Conservation (phyloP, 495 filamentous ascomycete genomes). For the Penicillium desertorum region DNA sequence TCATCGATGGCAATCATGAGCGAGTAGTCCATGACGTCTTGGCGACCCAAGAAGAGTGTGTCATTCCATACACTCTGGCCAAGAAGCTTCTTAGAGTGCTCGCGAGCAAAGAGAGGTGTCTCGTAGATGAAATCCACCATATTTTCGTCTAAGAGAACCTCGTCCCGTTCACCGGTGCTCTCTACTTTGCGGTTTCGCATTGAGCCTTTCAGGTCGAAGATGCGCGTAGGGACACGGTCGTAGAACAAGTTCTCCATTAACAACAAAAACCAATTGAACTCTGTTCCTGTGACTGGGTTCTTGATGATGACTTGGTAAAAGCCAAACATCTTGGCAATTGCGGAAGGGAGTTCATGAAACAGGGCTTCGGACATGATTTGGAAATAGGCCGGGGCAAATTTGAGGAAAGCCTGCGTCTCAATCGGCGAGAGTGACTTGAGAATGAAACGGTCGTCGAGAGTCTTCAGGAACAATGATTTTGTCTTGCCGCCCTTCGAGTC, state of each 20-base stretch:
- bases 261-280: constrained; percentile 92
- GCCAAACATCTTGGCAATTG: constrained; percentile 98
- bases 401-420: constrained; percentile 90
- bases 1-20: constrained; percentile 99
- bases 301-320: constrained; percentile 98
- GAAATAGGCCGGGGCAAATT: constrained; percentile 95
- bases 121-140: constrained; percentile 99
- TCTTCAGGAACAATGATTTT: constrained; percentile 97
- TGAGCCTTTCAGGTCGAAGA: constrained; percentile 96
- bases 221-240: constrained; percentile 83
- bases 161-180: constrained; percentile 89
- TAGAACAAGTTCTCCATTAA: constrained; percentile 99
- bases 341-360: constrained; percentile 93
- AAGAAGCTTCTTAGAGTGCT: constrained; percentile 90
- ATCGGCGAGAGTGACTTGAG: constrained; percentile 85
- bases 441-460: constrained; percentile 89
- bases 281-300: constrained; percentile 84
- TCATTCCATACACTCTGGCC: constrained; percentile 88
- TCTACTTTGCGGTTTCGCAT: constrained; percentile 98
- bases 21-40: constrained; percentile 99
- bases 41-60: constrained; percentile 84
- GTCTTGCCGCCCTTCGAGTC: constrained; percentile 98
- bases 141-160: constrained; percentile 96
- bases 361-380: constrained; percentile 93
- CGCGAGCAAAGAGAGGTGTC: constrained; percentile 87